Base-by-base conservation (phyloP, 768 basidiomycete genomes). In the Lentinula sp. region DNA sequence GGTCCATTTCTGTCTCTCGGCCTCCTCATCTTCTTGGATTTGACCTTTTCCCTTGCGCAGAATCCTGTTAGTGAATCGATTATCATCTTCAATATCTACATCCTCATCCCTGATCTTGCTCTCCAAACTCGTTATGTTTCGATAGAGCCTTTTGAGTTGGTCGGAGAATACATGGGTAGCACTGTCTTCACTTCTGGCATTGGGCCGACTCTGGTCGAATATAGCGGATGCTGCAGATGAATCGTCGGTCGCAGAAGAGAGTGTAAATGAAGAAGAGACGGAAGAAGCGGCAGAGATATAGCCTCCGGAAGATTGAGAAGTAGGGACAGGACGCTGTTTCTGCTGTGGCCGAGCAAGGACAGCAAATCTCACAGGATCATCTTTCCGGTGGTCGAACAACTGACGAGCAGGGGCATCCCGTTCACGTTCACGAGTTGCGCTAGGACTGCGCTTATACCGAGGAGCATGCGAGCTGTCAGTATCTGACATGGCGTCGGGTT, bases 311-410 rank as follows among this genome's bases (percentile, higher is more conserved):
- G 80, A 78, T 65, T 86, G 86, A 28, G 84, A 79, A n/a, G 80
- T 77, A 6, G 84, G 82, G 0, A 76, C 65, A 0, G 81, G 78
- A 5, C 81, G 80, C 43, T 69, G 55, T 66, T 69, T 54, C 8
- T 68, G 66, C 61, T 69, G 62, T 50, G 86, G 80, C 45, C 86
- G 82, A 4, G 83, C 75, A 39, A 85, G 80, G 37, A 86, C 82
- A 42, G 84, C 77, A 73, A 98, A 98, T 10, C 89, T 84, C 35
- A 94, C 84, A 0, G 97, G 93, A 70, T 98, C 93, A 70, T 98
- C 91, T 67, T 92, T 87, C 42, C 91, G 81, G 62, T 91, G 92
- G 69, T 98, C 94, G 61, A 94, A 95, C 0, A 97, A 83, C 63
- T 89, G 89, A 45, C 86, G 75, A 6, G 72, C 63, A 8, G 79